Evolutionary conservation across 805 yeast species (phyloP).

Genomic region (Candida glaebosa): DNA sequence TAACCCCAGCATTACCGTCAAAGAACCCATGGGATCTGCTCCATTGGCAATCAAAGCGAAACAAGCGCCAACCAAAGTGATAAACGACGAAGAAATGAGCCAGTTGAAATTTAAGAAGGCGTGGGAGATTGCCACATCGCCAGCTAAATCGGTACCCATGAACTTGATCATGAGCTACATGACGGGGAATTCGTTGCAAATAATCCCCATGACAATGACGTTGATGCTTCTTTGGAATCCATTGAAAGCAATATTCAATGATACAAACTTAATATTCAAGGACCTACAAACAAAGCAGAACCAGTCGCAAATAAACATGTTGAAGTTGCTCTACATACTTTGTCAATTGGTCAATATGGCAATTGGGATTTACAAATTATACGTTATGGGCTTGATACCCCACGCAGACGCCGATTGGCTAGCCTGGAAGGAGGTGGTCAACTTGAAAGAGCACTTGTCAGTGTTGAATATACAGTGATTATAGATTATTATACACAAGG

Average conservation of each 20-base stretch:
- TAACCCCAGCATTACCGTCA: slow-evolving; percentile 5
- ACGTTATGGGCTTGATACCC: slow-evolving; percentile 88
- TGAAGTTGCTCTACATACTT: slow-evolving; percentile 23
- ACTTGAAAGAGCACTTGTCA: slow-evolving; percentile 13
- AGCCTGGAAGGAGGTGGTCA: slow-evolving; percentile 63
- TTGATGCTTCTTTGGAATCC: slow-evolving; percentile 79
- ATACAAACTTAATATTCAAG: slow-evolving; percentile 53
- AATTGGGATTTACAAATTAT: slow-evolving; percentile 82
- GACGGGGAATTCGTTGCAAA: slow-evolving; percentile 86
- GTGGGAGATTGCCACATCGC: slow-evolving; percentile 81
- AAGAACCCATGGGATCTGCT: slow-evolving; percentile 11
- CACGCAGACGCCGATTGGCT: slow-evolving; percentile 88
- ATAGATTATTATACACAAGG: no score
- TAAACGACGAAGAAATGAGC: slow-evolving; percentile 23
- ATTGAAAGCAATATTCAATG: slow-evolving; percentile 60
- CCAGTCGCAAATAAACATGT: slow-evolving; percentile 23
- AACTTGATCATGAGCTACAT: slow-evolving; percentile 85
- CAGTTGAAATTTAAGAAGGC: slow-evolving; percentile 59
- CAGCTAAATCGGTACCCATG: slow-evolving; percentile 86
- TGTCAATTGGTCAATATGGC: slow-evolving; percentile 55
- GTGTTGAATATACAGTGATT: neutral
- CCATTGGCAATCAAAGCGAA: slow-evolving; percentile 10
- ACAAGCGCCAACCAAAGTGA: slow-evolving; percentile 2
- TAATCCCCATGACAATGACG: slow-evolving; percentile 89
- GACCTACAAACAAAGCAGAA: slow-evolving; percentile 40